Base-by-base conservation (phyloP, 192 early-diverging fungal species). In the Coemansia asiatica region DNA sequence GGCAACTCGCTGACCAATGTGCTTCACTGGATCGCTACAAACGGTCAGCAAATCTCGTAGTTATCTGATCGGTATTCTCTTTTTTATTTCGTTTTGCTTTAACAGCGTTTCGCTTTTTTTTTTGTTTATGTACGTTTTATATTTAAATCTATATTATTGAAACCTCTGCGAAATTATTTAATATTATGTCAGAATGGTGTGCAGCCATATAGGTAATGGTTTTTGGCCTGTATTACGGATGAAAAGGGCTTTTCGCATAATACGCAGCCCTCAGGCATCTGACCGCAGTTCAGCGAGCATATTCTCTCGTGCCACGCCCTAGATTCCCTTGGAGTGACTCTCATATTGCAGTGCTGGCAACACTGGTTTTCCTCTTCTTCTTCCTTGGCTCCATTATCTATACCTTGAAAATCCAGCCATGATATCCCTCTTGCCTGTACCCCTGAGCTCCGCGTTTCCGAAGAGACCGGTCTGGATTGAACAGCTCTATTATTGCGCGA, bases 1-100 rank as follows among this genome's bases (percentile, higher is more conserved):
- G 85, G 85, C 62, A 86, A 86, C 78, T 69, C 85, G 27, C 48
- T 71, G 21, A 83, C 76, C 9, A 86, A 86, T 26, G 67, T 66
- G 10, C 48, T 86, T 25, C 78, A 86, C 66, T 86, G 83, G 80
- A 66, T 84, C 26, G 33, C 81, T 2, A 86, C 85, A 1, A 68
- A 61, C 26, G 68, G 73, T 27, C 68, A 81, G 67, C 59, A 63
- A 12, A 23, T 31, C 2, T 31, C 51, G 25, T 18, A n/a, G 2
- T 64, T 26, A 21, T n/a, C 21, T 26, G 21, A 27, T 13, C 9
- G 16, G 40, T 15, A 15, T 44, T 44, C 16, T 44, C 6, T 44
- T 44, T 16, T 44, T 44, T 44, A 44, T 44, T 44, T 44, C 9
- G 9, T 44, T 44, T 44, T 44, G 5, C 16, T 3, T 55, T 18